A percentile compares a stretch with the other conserved stretches of the same genome.
phyloP scores from a whole-genome alignment of 345 rosid species.

The Citrus unshiu region DNA sequence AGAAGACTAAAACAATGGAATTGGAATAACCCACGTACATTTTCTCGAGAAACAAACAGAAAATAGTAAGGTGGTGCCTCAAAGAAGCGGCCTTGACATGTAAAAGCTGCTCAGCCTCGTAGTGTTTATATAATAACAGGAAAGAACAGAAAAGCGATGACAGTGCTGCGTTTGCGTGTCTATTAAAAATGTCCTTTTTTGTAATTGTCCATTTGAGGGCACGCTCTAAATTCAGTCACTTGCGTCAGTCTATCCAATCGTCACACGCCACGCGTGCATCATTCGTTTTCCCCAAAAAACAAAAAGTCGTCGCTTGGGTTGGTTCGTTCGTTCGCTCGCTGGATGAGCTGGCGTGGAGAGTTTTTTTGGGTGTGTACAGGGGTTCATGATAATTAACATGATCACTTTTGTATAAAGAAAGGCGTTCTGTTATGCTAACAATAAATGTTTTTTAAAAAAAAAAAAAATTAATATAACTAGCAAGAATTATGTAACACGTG shows the following conservation, averaged over 20 bases:
- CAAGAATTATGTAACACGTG: too few species aligned
- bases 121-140: not conserved
- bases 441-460: too few species aligned
- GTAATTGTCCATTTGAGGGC: not conserved
- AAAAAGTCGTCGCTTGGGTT: too few species aligned
- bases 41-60: slow-evolving; percentile 1
- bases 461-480: too few species aligned
- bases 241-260: not conserved
- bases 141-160: not conserved
- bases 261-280: not conserved
- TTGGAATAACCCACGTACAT: not conserved
- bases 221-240: not conserved
- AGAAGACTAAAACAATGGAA: not conserved
- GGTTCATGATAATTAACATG: too few species aligned
- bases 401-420: too few species aligned
- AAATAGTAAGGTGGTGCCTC: not conserved
- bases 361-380: too few species aligned
- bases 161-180: not conserved
- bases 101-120: not conserved
- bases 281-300: too few species aligned
- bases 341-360: too few species aligned
- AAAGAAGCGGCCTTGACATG: not conserved
- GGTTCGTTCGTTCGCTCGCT: too few species aligned
- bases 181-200: not conserved
- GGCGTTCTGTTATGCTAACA: too few species aligned